Evolutionary conservation across 768 basidiomycete species (phyloP).

Genomic region (Boletus tylopilopsis): DNA sequence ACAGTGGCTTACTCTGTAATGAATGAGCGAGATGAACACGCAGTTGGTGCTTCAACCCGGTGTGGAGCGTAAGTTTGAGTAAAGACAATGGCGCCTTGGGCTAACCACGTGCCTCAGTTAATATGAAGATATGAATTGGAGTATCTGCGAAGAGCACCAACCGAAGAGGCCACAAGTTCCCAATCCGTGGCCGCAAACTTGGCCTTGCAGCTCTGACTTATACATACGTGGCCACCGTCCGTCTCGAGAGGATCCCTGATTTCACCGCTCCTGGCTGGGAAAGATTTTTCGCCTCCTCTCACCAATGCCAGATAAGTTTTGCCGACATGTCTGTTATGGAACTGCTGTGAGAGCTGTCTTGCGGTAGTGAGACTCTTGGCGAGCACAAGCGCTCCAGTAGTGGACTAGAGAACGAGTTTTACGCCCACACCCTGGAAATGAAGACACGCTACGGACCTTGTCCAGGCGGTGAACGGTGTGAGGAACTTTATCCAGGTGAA

Average conservation of each 20-base stretch:
- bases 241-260: slow-evolving; percentile 42
- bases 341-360: slow-evolving; percentile 53
- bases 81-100: slow-evolving; percentile 50
- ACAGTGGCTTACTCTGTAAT: slow-evolving; percentile 39
- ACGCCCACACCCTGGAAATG: not conserved
- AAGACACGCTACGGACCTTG: slow-evolving; percentile 40
- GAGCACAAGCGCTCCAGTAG: slow-evolving; percentile 61
- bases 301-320: slow-evolving; percentile 69
- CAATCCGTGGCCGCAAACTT: slow-evolving; percentile 44
- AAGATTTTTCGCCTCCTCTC: slow-evolving; percentile 46
- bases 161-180: slow-evolving; percentile 57
- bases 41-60: slow-evolving; percentile 69
- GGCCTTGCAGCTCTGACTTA: slow-evolving; percentile 27
- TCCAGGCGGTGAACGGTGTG: slow-evolving; percentile 63
- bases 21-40: slow-evolving; percentile 58
- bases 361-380: slow-evolving; percentile 43
- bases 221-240: slow-evolving; percentile 42
- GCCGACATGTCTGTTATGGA: slow-evolving; percentile 41
- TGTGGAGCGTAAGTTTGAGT: slow-evolving; percentile 51
- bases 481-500: slow-evolving; percentile 36
- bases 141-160: slow-evolving; percentile 31
- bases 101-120: slow-evolving; percentile 28
- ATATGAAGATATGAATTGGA: slow-evolving; percentile 22
- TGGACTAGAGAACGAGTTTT: slow-evolving; percentile 38
- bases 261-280: slow-evolving; percentile 36